Evolutionary conservation across 2,329 filamentous ascomycete species (phyloP).

Genomic region (Fusarium euwallaceae): DNA sequence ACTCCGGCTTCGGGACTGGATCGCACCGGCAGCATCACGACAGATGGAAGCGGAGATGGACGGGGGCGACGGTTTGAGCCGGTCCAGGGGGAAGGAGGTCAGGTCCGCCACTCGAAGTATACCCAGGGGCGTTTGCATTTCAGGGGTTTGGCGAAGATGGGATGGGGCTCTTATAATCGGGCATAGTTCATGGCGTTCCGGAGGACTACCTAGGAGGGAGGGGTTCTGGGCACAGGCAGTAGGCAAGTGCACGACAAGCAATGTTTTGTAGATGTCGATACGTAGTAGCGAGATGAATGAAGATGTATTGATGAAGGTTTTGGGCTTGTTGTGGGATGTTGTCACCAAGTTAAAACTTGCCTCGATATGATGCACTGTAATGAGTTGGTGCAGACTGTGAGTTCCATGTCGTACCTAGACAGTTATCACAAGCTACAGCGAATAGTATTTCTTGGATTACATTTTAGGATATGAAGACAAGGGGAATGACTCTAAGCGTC

Average conservation of each 20-base stretch:
- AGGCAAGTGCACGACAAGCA: slow-evolving; percentile 43
- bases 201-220: slow-evolving; percentile 13
- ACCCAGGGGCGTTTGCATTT: slow-evolving; percentile 47
- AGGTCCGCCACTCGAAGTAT: slow-evolving; percentile 36
- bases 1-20: slow-evolving; percentile 16
- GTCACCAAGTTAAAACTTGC: neutral
- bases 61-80: slow-evolving; percentile 7
- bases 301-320: slow-evolving; percentile 19
- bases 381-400: neutral
- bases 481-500: neutral
- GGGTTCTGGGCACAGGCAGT: slow-evolving; percentile 45
- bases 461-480: neutral
- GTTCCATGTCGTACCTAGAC: neutral
- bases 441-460: neutral
- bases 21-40: slow-evolving; percentile 3
- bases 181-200: slow-evolving; percentile 47
- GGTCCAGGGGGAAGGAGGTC: slow-evolving; percentile 6
- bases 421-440: neutral
- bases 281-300: slow-evolving; percentile 29
- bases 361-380: neutral
- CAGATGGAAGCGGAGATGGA: slow-evolving; percentile 6
- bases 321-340: neutral
- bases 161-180: slow-evolving; percentile 32
- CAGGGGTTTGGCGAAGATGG: slow-evolving; percentile 35
- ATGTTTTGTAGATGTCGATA: slow-evolving; percentile 18